Evolutionary conservation across 345 rosid genomes (phyloP).

Genomic region (Stellera chamaejasme): DNA sequence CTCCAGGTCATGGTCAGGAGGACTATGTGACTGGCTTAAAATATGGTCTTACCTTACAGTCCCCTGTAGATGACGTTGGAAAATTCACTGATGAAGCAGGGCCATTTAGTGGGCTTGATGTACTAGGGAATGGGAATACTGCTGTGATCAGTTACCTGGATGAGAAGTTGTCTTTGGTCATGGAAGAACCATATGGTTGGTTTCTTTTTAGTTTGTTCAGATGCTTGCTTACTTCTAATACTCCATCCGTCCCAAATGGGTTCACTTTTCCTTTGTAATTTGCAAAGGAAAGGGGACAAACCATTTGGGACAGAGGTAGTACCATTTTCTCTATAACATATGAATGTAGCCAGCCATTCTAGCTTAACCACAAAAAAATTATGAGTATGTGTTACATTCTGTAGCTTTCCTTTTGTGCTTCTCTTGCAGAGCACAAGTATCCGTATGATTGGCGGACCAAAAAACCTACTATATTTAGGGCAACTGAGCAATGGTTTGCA

Average conservation of each 20-base stretch:
- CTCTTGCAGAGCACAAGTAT: conserved; percentile 71
- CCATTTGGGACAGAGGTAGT: too few species aligned
- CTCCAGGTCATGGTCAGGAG: conserved; percentile 99
- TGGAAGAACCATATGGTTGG: conserved; percentile 92
- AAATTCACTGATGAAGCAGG: conserved; percentile 90
- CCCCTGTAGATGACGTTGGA: conserved; percentile 92
- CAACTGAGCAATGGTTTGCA: conserved; percentile 99
- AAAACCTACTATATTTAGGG: conserved; percentile 93
- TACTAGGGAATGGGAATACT: conserved; percentile 84
- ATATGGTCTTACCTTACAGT: conserved; percentile 69
- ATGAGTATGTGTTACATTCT: too few species aligned
- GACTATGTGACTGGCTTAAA: conserved; percentile 83
- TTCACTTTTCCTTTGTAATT: too few species aligned
- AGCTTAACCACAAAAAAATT: not conserved
- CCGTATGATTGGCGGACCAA: conserved; percentile 99
- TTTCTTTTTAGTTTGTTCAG: not conserved
- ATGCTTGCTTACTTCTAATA: not conserved
- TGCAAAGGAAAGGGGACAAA: too few species aligned
- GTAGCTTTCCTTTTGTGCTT: not conserved
- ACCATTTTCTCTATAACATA: conserved; percentile 7
- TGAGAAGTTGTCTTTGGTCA: conserved; percentile 49
- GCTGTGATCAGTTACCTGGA: conserved; percentile 78
- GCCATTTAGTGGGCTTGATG: conserved; percentile 79
- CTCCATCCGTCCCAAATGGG: not conserved
- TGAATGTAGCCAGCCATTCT: conserved; percentile 1